Conservation (phyloP, 2,329 filamentous ascomycete species). For the Clonostachys byssicola region DNA sequence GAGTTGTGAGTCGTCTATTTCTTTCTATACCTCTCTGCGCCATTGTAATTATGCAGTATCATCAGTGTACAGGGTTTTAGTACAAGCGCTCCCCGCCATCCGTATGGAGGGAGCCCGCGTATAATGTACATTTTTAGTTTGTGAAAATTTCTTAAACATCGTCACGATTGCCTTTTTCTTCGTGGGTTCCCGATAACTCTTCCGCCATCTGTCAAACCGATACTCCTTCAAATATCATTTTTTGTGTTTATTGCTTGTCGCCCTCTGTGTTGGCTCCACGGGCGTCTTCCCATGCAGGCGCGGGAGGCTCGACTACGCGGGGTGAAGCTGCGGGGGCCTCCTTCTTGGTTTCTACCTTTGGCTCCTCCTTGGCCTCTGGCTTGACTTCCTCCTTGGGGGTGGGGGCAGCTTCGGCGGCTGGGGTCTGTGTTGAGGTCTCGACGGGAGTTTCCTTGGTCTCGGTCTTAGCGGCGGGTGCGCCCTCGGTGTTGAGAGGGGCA, state of each 20-base stretch:
- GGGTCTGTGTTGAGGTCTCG: background rate
- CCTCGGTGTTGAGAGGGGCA: background rate
- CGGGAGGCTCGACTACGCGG: too few species aligned
- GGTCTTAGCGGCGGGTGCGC: background rate
- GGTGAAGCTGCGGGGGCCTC: background rate
- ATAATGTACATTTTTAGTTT: too few species aligned
- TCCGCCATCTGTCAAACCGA: too few species aligned
- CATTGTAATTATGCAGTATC: slow-evolving; percentile 1
- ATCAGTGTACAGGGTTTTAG: background rate
- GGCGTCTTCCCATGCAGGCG: slow-evolving; percentile 15
- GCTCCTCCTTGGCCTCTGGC: background rate
- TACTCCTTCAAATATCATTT: slow-evolving; percentile 9
- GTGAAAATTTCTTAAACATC: too few species aligned
- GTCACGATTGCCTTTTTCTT: too few species aligned
- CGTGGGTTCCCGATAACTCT: too few species aligned
- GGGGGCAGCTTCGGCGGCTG: background rate
- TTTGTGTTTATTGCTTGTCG: slow-evolving; percentile 2
- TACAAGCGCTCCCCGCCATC: too few species aligned
- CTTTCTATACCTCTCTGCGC: slow-evolving; percentile 1
- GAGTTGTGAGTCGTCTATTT: slow-evolving; percentile 3
- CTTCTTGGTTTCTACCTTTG: background rate
- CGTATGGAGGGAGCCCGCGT: too few species aligned
- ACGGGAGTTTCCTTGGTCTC: background rate
- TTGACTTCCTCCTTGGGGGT: background rate
- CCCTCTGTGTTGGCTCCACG: slow-evolving; percentile 17